Percentiles rank a stretch among this genome's conserved stretches.
Evolutionary conservation across 441 rosid genomes (phyloP).

Genomic region (Erodium texanum): DNA sequence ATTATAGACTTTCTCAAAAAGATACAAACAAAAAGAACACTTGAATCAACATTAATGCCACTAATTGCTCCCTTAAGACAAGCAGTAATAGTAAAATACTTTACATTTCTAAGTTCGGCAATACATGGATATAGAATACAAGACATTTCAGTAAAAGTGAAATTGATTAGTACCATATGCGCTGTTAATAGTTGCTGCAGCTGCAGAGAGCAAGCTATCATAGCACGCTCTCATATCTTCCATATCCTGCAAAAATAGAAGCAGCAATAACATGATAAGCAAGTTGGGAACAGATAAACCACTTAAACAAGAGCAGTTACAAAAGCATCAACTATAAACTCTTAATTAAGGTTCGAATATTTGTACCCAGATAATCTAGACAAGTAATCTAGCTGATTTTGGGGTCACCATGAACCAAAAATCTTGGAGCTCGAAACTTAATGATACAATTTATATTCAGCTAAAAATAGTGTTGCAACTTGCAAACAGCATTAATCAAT

Average conservation of each 20-base stretch:
- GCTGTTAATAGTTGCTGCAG: constrained; percentile 54
- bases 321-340: background rate
- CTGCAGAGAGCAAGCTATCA: constrained; percentile 61
- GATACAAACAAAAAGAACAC: background rate
- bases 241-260: constrained; percentile 35
- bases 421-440: background rate
- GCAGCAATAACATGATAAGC: background rate
- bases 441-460: background rate
- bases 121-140: background rate
- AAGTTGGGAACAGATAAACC: background rate
- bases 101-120: background rate
- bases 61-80: background rate
- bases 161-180: constrained; percentile 37
- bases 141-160: background rate
- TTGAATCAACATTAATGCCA: no score
- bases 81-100: background rate
- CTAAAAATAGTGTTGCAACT: background rate
- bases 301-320: background rate
- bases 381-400: background rate
- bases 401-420: no score
- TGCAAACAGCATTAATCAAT: no score
- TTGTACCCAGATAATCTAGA: background rate
- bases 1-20: constrained; percentile 7
- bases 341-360: background rate
- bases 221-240: constrained; percentile 61